phyloP scores from a whole-genome alignment of 2,329 filamentous ascomycete species.

The Colletotrichum phormii region DNA sequence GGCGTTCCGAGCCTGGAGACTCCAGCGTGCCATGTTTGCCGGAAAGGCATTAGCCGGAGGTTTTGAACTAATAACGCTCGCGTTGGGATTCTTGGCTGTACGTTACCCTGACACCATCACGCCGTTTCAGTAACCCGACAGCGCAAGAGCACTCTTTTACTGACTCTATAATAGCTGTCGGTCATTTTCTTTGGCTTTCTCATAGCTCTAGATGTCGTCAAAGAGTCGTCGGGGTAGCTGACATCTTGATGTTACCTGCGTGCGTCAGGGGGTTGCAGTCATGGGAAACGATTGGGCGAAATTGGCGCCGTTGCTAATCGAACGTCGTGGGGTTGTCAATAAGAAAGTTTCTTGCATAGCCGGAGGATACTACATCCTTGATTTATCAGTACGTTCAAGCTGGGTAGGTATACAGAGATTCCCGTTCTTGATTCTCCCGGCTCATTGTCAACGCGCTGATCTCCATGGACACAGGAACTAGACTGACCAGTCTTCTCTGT shows the following conservation, averaged over 20 bases:
- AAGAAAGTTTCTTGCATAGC: too few relatives aligned
- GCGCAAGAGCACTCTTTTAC: not conserved
- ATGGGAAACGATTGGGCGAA: not conserved
- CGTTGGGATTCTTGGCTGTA: constrained; percentile 31
- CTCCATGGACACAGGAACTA: not conserved
- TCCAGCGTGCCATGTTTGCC: constrained; percentile 44
- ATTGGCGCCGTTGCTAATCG: not conserved
- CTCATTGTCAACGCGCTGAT: not conserved
- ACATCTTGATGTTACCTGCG: too few relatives aligned
- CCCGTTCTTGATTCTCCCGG: not conserved
- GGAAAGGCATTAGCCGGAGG: constrained; percentile 48
- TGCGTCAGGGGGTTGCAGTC: not conserved
- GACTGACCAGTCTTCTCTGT: not conserved
- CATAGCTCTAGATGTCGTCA: constrained; percentile 34
- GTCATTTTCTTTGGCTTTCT: constrained; percentile 34
- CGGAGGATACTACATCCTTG: not conserved
- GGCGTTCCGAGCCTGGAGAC: constrained; percentile 45
- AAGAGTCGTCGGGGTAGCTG: constrained; percentile 8
- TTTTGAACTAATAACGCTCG: constrained; percentile 42
- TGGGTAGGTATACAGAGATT: not conserved
- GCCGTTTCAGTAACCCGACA: too few relatives aligned
- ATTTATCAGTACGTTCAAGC: not conserved
- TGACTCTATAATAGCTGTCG: not conserved
- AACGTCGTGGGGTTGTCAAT: not conserved
- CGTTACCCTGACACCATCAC: not conserved